These are phyloP conservation scores for Termitomyces heimii DNA, from an alignment of 768 basidiomycete genomes.

Conservation along the genomic window DNA sequence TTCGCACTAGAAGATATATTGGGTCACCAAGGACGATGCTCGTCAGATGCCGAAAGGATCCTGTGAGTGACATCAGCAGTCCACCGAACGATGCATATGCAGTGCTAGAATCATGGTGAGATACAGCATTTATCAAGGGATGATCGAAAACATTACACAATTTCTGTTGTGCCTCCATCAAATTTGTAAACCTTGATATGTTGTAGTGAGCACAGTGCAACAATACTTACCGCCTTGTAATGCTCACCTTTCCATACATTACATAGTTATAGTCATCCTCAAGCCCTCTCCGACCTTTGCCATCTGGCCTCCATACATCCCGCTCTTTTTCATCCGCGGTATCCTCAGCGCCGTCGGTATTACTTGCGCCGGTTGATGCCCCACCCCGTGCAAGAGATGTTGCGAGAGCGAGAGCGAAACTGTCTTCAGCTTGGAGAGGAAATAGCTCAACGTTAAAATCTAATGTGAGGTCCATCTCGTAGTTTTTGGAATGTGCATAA, in stretches of 20 bases:
- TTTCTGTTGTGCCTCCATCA: constrained; percentile 77
- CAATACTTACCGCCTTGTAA: not conserved
- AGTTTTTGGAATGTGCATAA: constrained; percentile 84
- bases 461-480: constrained; percentile 87
- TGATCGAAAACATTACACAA: constrained; percentile 59
- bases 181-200: constrained; percentile 85
- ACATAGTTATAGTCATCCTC: constrained; percentile 99
- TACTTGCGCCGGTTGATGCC: constrained; percentile 32
- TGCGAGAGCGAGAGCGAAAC: constrained; percentile 82
- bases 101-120: constrained; percentile 46
- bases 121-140: constrained; percentile 1
- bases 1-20: constrained; percentile 83
- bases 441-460: constrained; percentile 95
- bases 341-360: constrained; percentile 42
- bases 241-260: constrained; percentile 91
- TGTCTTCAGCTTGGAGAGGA: constrained; percentile 60
- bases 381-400: constrained; percentile 66
- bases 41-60: constrained; percentile 88
- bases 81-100: constrained; percentile 97
- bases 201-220: not conserved
- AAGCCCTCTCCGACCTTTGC: constrained; percentile 71
- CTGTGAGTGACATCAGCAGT: constrained; percentile 88
- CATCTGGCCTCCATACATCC: constrained; percentile 81
- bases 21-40: constrained; percentile 91
- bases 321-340: constrained; percentile 67